Conservation (phyloP, 2,329 filamentous ascomycete species). For the Boeremia exigua region DNA sequence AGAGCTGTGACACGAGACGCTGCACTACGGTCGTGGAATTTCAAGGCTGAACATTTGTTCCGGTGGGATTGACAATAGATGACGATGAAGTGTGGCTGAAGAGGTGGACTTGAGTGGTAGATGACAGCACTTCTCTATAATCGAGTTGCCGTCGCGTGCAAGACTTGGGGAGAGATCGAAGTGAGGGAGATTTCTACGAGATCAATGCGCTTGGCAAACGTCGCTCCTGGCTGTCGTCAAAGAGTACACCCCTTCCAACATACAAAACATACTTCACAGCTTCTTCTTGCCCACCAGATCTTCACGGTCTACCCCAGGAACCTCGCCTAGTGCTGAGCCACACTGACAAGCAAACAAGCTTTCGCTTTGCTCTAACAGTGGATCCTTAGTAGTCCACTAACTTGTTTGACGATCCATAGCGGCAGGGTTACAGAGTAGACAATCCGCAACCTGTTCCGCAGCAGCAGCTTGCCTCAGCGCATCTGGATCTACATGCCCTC, state of each 20-base stretch:
- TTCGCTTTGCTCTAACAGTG: constrained; percentile 8
- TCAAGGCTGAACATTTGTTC: background rate
- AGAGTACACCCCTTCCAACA: background rate
- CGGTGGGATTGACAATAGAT: background rate
- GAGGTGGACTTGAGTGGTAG: background rate
- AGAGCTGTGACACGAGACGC: constrained; percentile 10
- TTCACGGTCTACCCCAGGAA: background rate
- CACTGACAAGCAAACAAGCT: constrained; percentile 16
- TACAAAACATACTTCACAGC: background rate
- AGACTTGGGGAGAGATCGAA: background rate
- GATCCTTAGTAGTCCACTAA: constrained; percentile 11
- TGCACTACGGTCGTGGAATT: background rate
- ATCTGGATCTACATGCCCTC: constrained; percentile 20
- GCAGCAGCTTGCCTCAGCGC: constrained; percentile 25
- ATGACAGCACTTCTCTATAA: background rate
- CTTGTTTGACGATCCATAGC: constrained; percentile 31
- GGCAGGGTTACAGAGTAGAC: constrained; percentile 29
- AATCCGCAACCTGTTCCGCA: constrained; percentile 27
- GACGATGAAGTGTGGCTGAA: constrained; percentile 5
- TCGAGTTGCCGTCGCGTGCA: background rate
- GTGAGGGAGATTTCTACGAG: background rate
- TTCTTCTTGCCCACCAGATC: background rate
- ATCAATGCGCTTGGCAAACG: too few relatives aligned
- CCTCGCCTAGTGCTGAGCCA: background rate
- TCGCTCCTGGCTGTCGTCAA: background rate